Evolutionary conservation across 2,329 filamentous ascomycete species (phyloP), one percentile per base, ranked within the genome.

Genomic region (Rutstroemia sp.): DNA sequence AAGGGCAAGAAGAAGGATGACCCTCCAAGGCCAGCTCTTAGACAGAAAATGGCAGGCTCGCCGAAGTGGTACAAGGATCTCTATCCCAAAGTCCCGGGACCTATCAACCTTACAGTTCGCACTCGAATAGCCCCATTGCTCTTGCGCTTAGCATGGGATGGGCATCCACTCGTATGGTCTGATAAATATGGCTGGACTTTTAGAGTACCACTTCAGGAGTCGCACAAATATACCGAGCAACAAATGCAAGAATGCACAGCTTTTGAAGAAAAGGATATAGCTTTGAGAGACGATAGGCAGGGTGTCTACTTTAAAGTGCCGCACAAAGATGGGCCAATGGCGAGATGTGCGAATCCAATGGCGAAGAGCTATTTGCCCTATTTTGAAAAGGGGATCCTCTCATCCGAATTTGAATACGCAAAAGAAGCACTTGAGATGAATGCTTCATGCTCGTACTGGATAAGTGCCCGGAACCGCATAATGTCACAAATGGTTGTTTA

Each of bases 371-470:
- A 97, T 65, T 75, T 96, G 57, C 72, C 84, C 51, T 96, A 95
- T 69, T 97, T 99, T 66, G 94, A 99, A 66, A 88, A 88, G 38
- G 92, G 91, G 0, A 89, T 81, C 0, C 75, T 99, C 3, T 89
- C 89, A 0, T 97, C 92, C 0, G 87, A 96, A 70, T 97, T 87
- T 66, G 70, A 84, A 0, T 92, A 96, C 66, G 94, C 94, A 0
- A 97, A 95, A 68, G 91, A 96, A 70, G 94, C 95, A 0, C 75
- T 99, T 45, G 88, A 97, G 65, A 99, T 99, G 94, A 99, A 99
- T 65, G 91, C 94, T 0, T 96, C 91, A 0, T 99, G 95, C 69
- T 97, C 92, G 0, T 99, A 99, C 72, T 99, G 95, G 94, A 97
- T 99, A 65, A 96, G 90, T 66, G 92, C 94, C 16, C 82, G 94